Evolutionary conservation across 345 rosid genomes (phyloP), one percentile per base, ranked within the genome.

Genomic region (Hibiscus tridactylites): DNA sequence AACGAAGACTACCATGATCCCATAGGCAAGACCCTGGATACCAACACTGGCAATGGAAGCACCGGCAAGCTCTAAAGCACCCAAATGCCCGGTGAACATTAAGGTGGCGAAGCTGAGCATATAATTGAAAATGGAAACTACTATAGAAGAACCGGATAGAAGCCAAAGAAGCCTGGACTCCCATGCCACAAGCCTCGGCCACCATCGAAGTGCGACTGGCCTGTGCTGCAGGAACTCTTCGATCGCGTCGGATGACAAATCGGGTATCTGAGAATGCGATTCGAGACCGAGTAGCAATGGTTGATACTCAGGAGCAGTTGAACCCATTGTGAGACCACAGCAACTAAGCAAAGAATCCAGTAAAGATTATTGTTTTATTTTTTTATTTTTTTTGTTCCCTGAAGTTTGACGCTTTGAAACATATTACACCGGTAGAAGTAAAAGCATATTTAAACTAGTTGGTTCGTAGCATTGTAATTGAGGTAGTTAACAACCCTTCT

Each of bases 11-110:
- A 93, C 97, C 98, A 93, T 93, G 29, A 93, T 85, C 13, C 98
- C 98, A 71, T 93, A 93, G 75, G 97, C 95, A 65, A 93, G 96
- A 21, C 98, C 98, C 72, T 91, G 98, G 69, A 91, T 90, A 17
- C 97, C 98, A 1, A 91, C 97, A 53, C 85, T 84, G 31, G 98
- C 94, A 37, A 91, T 82, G 3, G 98, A 88, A 66, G 98, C 97
- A 1, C 98, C 97, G 0, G 98, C 98, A 24, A 93, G 90, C 82
- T 90, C 81, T 42, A 90, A 66, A 1, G 94, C 70, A 13, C 97
- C 92, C 73, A 93, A 74, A 78, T 90, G 96, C 5, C 98, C 98
- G 0, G 82, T 72, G 74, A 93, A 93, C 88, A 88, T 86, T 15
- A 86, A 75, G 5, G 97, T 93, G 56, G 84, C 92, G 65, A 93